A percentile compares a stretch with the other conserved stretches of the same genome.
Conservation (phyloP, 177 flowering plant species). For the Vitis hybrid region DNA sequence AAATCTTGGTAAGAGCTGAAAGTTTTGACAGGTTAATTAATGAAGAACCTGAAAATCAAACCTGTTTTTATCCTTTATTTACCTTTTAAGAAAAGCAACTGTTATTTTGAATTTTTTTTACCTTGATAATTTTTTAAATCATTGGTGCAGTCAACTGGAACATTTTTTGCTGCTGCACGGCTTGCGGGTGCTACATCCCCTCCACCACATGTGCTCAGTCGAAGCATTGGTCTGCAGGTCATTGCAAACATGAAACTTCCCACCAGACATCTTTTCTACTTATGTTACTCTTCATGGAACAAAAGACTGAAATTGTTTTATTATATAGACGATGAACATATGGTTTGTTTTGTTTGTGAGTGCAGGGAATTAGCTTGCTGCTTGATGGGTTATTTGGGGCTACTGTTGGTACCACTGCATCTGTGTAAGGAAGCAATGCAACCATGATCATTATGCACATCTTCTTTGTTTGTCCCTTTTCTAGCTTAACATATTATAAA, state of each 20-base stretch:
- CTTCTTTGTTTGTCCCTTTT: neutral
- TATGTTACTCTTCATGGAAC: neutral
- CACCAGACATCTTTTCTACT: neutral
- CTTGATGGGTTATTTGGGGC: slow-evolving; percentile 92
- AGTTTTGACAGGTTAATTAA: too few species aligned
- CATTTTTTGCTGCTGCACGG: slow-evolving; percentile 86
- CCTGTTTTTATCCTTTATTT: neutral
- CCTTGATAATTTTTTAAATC: neutral
- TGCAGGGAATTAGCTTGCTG: slow-evolving; percentile 85
- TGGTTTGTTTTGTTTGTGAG: slow-evolving; percentile 4
- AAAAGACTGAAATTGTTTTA: neutral
- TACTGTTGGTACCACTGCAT: slow-evolving; percentile 73
- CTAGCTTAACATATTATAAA: neutral
- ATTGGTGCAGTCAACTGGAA: slow-evolving; percentile 77
- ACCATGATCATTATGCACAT: neutral
- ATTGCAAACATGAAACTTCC: neutral
- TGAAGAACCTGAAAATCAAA: neutral
- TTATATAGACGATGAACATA: neutral
- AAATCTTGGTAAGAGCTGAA: neutral
- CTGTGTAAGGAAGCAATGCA: slow-evolving; percentile 62
- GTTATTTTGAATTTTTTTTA: neutral
- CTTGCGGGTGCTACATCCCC: slow-evolving; percentile 95
- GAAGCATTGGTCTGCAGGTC: slow-evolving; percentile 95
- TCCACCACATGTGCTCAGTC: slow-evolving; percentile 75
- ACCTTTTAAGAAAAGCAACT: neutral